Evolutionary conservation across 768 basidiomycete species (phyloP).

Genomic region (Mycena rebaudengoi): DNA sequence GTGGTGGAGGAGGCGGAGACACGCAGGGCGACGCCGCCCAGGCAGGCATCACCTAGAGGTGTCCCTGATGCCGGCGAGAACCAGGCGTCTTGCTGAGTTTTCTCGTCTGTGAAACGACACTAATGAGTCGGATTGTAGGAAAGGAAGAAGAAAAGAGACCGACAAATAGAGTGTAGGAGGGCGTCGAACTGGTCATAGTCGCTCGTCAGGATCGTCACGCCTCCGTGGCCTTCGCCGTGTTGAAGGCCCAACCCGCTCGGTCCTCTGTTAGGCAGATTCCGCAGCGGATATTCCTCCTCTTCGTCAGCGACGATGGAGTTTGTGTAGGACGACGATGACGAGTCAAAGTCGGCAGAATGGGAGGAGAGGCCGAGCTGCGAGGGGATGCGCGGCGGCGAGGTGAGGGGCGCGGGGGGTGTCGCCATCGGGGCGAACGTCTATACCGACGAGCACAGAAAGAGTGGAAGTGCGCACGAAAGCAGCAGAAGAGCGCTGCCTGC

Average conservation of each 20-base stretch:
- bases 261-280: too few relatives aligned
- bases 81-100: conserved; percentile 75
- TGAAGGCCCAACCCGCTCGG: too few relatives aligned
- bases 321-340: not conserved
- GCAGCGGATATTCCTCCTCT: too few relatives aligned
- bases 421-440: too few relatives aligned
- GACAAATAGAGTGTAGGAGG: conserved; percentile 76
- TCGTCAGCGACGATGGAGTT: not conserved
- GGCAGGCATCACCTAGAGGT: conserved; percentile 72
- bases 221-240: not conserved
- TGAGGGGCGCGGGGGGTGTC: too few relatives aligned
- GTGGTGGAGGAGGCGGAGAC: conserved; percentile 22
- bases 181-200: conserved; percentile 87
- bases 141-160: not conserved
- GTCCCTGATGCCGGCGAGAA: conserved; percentile 82
- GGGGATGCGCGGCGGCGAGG: not conserved
- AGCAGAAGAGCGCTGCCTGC: too few relatives aligned
- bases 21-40: conserved; percentile 57
- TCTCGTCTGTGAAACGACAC: conserved; percentile 55
- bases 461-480: too few relatives aligned
- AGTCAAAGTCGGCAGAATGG: too few relatives aligned
- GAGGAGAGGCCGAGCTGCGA: conserved; percentile 18
- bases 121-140: not conserved
- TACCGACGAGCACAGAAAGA: too few relatives aligned
- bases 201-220: conserved; percentile 56